A percentile compares a stretch with the other conserved stretches of the same genome.
phyloP scores from a whole-genome alignment of 2,329 filamentous ascomycete genomes.

The Pseudogymnoascus verrucosus region DNA sequence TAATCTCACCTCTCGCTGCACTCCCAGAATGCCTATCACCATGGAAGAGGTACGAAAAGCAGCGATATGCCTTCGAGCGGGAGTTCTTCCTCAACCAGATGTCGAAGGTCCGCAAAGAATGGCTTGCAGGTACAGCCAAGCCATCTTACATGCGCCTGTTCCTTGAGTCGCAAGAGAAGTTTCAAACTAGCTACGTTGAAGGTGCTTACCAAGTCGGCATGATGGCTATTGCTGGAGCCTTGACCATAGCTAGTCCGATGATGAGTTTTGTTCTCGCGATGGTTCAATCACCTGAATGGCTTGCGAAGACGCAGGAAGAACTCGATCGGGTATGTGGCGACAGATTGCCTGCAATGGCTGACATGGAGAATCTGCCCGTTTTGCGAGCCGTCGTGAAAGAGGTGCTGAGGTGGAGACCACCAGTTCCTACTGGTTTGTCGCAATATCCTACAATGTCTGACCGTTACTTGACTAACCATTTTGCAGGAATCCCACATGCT shows the following conservation, averaged over 20 bases:
- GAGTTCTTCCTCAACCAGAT: conserved; percentile 33
- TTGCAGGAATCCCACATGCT: conserved; percentile 42
- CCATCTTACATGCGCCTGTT: conserved; percentile 38
- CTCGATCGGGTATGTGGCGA: conserved; percentile 11
- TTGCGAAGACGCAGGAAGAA: conserved; percentile 12
- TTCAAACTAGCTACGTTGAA: conserved; percentile 28
- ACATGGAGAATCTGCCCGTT: conserved; percentile 26
- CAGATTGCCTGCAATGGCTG: conserved; percentile 18
- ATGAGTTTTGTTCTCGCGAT: conserved; percentile 14
- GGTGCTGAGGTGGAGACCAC: conserved; percentile 36
- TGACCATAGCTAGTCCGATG: conserved; percentile 12
- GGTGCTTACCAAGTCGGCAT: conserved; percentile 39
- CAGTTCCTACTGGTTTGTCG: conserved; percentile 41
- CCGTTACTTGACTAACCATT: neutral
- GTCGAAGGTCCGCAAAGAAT: conserved; percentile 29
- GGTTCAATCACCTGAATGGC: conserved; percentile 12
- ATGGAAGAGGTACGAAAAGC: conserved; percentile 38
- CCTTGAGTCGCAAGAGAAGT: conserved; percentile 27
- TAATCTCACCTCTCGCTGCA: conserved; percentile 38
- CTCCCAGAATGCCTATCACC: conserved; percentile 34
- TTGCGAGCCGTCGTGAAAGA: conserved; percentile 27
- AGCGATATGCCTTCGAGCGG: conserved; percentile 34
- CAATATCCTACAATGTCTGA: neutral
- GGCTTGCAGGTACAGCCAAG: conserved; percentile 27
- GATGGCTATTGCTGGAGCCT: conserved; percentile 38